Evolutionary conservation across 495 filamentous ascomycete genomes (phyloP).

Genomic region (Aspergillus panamensis): DNA sequence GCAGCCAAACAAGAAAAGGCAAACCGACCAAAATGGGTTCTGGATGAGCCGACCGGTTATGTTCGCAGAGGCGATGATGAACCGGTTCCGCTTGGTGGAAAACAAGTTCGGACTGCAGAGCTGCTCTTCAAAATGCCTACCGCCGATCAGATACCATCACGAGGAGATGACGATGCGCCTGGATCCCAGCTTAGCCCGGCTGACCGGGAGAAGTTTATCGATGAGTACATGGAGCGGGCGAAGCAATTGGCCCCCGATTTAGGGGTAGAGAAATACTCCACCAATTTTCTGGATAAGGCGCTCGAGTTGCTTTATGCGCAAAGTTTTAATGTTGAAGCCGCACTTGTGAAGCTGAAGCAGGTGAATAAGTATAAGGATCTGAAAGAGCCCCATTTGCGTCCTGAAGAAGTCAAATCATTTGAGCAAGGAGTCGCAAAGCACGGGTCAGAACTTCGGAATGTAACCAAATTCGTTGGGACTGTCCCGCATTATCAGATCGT

Average conservation of each 20-base stretch:
- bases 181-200: constrained; percentile 35
- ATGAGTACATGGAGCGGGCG: constrained; percentile 70
- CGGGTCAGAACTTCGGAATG: constrained; percentile 81
- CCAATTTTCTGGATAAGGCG: constrained; percentile 87
- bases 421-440: constrained; percentile 89
- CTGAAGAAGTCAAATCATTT: constrained; percentile 80
- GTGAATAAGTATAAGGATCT: constrained; percentile 70
- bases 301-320: constrained; percentile 67
- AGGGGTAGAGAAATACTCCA: constrained; percentile 64
- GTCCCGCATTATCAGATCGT: constrained; percentile 74
- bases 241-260: constrained; percentile 57
- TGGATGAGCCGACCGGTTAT: constrained; percentile 87
- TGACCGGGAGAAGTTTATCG: constrained; percentile 54
- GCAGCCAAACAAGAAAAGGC: constrained; percentile 73
- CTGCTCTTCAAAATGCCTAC: constrained; percentile 53
- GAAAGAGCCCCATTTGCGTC: constrained; percentile 76
- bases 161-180: constrained; percentile 48
- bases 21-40: constrained; percentile 84
- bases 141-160: constrained; percentile 38
- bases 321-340: constrained; percentile 65
- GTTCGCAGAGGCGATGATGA: constrained; percentile 78
- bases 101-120: constrained; percentile 52
- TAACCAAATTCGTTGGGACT: constrained; percentile 76
- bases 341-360: constrained; percentile 67
- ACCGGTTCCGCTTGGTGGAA: constrained; percentile 44